Evolutionary conservation across 2,329 filamentous ascomycete species (phyloP), one percentile per base, ranked within the genome.

Genomic region (Fusarium pseudoanthophilum): DNA sequence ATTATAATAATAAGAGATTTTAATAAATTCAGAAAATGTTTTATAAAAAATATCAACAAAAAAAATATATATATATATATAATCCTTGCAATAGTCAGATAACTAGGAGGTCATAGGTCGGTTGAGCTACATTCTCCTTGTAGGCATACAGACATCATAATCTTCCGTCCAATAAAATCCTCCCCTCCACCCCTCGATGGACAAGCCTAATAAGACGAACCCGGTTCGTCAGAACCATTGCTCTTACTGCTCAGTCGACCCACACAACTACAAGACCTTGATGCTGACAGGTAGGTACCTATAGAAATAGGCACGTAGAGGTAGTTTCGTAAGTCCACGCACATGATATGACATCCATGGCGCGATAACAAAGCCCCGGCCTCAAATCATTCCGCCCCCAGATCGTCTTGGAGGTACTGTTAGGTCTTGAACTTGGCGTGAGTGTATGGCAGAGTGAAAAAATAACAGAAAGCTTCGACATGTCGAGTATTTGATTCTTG

Each of bases 391-490:
- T 18, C 18, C 28, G n/a, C 32, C 34, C 32, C 37, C 37, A 43
- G 16, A 61, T 55, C 34, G 20, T 51, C 42, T 34, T 18, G 39
- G 26, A 34, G n/a, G 30, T 30, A 24, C 40, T 36, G 21, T 51
- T 26, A 21, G 26, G 42, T 57, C 40, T 56, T 45, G 30, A 60
- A 15, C 26, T 20, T 30, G 26, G 32, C 13, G 28, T 30, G 10
- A 37, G 32, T 45, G 32, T 26, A 36, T 34, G 46, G 52, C 36
- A 28, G 15, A n/a, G 45, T 10, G 37, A 28, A 28, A 52, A 67
- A 43, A 56, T 61, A 37, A 71, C 55, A 37, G 61, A 51, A 58
- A 68, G 56, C 55, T 60, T 71, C 28, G 55, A 55, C 49, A 48
- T 56, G 7, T 42, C 24, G 51, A 60, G 67, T 53, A 60, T 56